Evolutionary conservation across 169 alveolate species (phyloP).

Genomic region (Plasmodium relictum): DNA sequence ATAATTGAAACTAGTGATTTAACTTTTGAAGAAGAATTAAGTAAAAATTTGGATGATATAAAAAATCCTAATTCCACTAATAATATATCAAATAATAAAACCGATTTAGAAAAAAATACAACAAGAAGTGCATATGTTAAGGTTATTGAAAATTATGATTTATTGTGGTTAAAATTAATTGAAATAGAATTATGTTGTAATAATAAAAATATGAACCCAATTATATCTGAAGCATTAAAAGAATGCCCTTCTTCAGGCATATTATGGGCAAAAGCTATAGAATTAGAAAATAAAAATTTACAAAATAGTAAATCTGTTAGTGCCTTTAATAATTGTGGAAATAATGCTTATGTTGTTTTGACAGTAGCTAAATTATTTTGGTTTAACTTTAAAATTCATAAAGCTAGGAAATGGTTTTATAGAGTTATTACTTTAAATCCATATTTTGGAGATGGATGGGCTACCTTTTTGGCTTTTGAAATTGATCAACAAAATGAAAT

Average conservation of each 20-base stretch:
- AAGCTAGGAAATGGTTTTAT: conserved; percentile 97
- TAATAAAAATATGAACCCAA: conserved; percentile 90
- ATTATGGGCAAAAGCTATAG: conserved; percentile 95
- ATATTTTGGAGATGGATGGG: conserved; percentile 97
- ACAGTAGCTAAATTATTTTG: conserved; percentile 95
- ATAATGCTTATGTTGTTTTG: conserved; percentile 93
- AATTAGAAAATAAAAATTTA: conserved; percentile 85
- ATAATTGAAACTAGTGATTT: conserved; percentile 77
- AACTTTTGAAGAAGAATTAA: conserved; percentile 58
- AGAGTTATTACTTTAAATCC: conserved; percentile 93
- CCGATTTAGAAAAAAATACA: conserved; percentile 77
- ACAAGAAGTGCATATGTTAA: conserved; percentile 71
- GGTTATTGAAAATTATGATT: conserved; percentile 85
- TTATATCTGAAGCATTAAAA: conserved; percentile 94
- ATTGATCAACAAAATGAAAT: conserved; percentile 89
- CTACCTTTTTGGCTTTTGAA: conserved; percentile 94
- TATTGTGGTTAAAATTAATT: conserved; percentile 94
- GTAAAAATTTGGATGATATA: conserved; percentile 76
- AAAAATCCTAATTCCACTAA: conserved; percentile 29
- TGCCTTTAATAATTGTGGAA: conserved; percentile 95
- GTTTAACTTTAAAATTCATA: conserved; percentile 92
- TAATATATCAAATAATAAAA: conserved; percentile 19
- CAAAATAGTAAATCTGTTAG: conserved; percentile 92
- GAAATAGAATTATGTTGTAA: conserved; percentile 95
- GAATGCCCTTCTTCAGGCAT: conserved; percentile 97